Percentiles rank a stretch among this genome's conserved stretches.
phyloP scores from a whole-genome alignment of 139 green algal species.

The Axilococcus clingmanii region DNA sequence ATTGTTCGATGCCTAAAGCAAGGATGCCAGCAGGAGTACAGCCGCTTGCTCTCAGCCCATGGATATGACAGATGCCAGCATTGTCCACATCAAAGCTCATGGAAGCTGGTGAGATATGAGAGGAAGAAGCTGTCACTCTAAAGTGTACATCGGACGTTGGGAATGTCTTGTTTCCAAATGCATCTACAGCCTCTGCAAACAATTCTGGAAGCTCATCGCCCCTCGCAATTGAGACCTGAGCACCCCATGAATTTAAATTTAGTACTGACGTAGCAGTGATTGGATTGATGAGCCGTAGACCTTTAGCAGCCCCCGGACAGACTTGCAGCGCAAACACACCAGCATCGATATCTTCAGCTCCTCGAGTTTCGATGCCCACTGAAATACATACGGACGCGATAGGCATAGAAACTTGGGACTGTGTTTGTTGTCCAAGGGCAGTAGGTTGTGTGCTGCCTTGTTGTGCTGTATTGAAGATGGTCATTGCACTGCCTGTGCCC shows the following conservation, averaged over 20 bases:
- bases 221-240: not conserved
- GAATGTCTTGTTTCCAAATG: conserved; percentile 45
- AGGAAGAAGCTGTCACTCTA: conserved; percentile 11
- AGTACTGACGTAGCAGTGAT: too few relatives aligned
- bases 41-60: not conserved
- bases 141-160: conserved; percentile 25
- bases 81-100: conserved; percentile 22
- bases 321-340: too few relatives aligned
- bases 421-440: not conserved
- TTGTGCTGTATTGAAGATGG: too few relatives aligned
- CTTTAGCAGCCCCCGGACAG: conserved; percentile 32
- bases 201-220: conserved; percentile 27
- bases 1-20: conserved; percentile 7
- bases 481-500: too few relatives aligned
- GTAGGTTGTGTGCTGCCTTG: too few relatives aligned
- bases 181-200: conserved; percentile 34
- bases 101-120: conserved; percentile 3
- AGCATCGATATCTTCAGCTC: conserved; percentile 18
- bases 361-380: not conserved
- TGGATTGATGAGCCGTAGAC: conserved; percentile 34
- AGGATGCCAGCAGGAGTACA: conserved; percentile 5
- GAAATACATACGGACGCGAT: not conserved
- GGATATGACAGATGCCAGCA: conserved; percentile 5
- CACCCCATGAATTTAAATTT: conserved; percentile 11
- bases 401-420: not conserved